Base-by-base conservation (phyloP, 768 basidiomycete genomes). In the Lactarius evosmus region DNA sequence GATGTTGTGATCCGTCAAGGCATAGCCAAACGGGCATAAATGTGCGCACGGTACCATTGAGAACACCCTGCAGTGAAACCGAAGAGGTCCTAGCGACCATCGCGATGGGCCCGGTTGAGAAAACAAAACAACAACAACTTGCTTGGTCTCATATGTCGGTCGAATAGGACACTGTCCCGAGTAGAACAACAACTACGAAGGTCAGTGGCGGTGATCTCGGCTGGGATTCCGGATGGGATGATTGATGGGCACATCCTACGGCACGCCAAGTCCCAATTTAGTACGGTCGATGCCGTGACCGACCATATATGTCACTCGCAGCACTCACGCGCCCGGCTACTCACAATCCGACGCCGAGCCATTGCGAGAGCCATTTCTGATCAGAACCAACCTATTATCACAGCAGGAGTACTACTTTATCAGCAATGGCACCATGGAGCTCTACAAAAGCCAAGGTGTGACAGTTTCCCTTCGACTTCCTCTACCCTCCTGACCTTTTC, bases 401-500 rank as follows among this genome's bases (percentile, higher is more conserved):
- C 44, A 16, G 11, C 44, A 44, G 16, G n/a, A 22, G 46, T 49
- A 12, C 46, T 5, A 25, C 12, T 25, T 14, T 49, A 46, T 46
- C 44, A 49, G 14, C 56, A 8, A 83, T 84, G 82, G 74, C 76
- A 38, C 78, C 80, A 33, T 87, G 86, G 86, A 87, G 79, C 67
- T 71, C 85, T 12, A 76, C 85, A 30, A 88, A 87, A 72, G 84
- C 83, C 64, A 85, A 85, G 80, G 83, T 80, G 44, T 36, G 55
- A 41, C 49, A 34, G 12, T 46, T 22, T 59, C 12, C 25, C 25
- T 25, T 34, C 59, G 27, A 55, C 34, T 16, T 22, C 34, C 12
- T 9, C 60, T 19, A 38, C 36, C n/a, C 53, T 52, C 32, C 57
- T 33, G 36, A 32, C 57, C 60, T 33, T 50, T 50, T 62, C 41